These are phyloP conservation scores for Fusarium sp. DNA, from an alignment of 2,329 filamentous ascomycete genomes.

Conservation along the genomic window DNA sequence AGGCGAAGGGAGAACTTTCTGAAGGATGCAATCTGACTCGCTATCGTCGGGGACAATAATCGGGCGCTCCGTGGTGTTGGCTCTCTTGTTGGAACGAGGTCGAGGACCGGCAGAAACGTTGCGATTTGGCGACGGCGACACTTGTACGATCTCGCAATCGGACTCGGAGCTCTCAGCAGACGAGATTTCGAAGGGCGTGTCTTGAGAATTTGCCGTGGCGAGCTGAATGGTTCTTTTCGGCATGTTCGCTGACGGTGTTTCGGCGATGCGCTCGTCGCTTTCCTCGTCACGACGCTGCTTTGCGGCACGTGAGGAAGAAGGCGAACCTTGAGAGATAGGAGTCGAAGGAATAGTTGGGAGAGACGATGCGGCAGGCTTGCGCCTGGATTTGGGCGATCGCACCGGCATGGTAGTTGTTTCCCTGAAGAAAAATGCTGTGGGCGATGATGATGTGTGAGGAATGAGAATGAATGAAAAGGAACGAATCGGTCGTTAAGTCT, in stretches of 20 bases:
- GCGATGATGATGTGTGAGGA: background rate
- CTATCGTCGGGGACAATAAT: background rate
- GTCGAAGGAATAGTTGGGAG: background rate
- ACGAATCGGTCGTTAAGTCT: background rate
- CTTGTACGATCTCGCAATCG: slow-evolving; percentile 28
- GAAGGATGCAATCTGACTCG: slow-evolving; percentile 30
- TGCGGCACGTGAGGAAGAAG: slow-evolving; percentile 10
- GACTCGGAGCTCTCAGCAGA: slow-evolving; percentile 32
- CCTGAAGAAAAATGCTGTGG: background rate
- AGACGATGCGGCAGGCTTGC: background rate
- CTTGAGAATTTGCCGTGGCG: slow-evolving; percentile 25
- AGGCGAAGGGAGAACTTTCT: slow-evolving; percentile 17
- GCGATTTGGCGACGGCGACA: slow-evolving; percentile 11
- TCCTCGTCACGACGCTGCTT: background rate
- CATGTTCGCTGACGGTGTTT: slow-evolving; percentile 11
- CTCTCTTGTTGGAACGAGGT: slow-evolving; percentile 8
- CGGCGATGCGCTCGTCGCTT: slow-evolving; percentile 6
- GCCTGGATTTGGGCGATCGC: background rate
- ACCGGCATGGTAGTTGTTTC: background rate
- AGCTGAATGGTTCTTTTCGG: slow-evolving; percentile 2
- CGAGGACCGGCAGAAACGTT: slow-evolving; percentile 4
- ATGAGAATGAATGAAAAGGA: background rate
- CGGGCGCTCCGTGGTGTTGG: background rate
- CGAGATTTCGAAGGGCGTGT: slow-evolving; percentile 34
- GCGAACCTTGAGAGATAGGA: background rate